A percentile compares a stretch with the other conserved stretches of the same genome.
Conservation (phyloP, 495 filamentous ascomycete species). For the Corynascus novoguineensis region DNA sequence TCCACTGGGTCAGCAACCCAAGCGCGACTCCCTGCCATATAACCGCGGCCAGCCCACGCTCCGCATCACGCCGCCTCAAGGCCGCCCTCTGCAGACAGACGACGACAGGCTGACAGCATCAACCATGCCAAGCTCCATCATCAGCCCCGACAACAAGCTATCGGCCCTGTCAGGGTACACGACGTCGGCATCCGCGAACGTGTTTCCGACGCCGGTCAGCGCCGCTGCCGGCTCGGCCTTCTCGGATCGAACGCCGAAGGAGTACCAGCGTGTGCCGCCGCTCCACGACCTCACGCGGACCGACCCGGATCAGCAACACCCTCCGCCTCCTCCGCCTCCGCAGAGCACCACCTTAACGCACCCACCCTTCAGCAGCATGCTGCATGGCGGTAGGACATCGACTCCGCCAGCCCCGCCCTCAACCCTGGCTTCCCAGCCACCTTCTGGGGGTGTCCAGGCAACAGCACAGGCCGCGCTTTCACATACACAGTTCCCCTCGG, state of each 20-base stretch:
- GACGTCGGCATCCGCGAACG: constrained; percentile 34
- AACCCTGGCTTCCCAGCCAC: constrained; percentile 27
- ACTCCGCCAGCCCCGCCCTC: constrained; percentile 33
- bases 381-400: constrained; percentile 45
- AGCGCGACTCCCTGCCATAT: constrained; percentile 46
- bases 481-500: constrained; percentile 43
- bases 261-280: constrained; percentile 50
- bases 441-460: constrained; percentile 42
- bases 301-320: constrained; percentile 34
- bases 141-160: constrained; percentile 51
- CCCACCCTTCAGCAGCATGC: constrained; percentile 29
- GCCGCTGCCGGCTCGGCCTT: constrained; percentile 41
- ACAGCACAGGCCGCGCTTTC: constrained; percentile 57
- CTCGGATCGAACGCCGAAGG: constrained; percentile 44
- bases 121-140: constrained; percentile 44
- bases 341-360: constrained; percentile 24
- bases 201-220: constrained; percentile 51
- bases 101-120: constrained; percentile 47
- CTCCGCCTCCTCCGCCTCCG: constrained; percentile 20
- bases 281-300: constrained; percentile 50
- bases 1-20: constrained; percentile 27
- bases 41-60: constrained; percentile 50
- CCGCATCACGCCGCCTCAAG: constrained; percentile 52
- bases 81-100: constrained; percentile 42
- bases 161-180: constrained; percentile 47